phyloP scores from a whole-genome alignment of 1,284 basidiomycete genomes.

The Tilletia caries region DNA sequence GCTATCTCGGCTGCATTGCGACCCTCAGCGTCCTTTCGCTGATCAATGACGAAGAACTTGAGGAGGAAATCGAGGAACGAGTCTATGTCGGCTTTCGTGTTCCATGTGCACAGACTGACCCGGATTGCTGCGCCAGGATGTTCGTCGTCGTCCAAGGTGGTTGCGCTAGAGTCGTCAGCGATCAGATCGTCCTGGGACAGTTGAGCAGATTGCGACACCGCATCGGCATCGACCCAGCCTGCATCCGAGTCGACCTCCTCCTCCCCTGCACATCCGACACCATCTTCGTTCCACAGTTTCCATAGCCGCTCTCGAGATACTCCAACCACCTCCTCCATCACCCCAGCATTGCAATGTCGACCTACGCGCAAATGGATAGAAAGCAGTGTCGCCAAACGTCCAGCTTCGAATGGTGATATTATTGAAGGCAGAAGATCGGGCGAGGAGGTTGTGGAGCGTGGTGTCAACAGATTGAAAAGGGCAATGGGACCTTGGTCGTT shows the following conservation, averaged over 20 bases:
- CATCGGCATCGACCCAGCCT: neutral
- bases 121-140: conserved; percentile 22
- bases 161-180: neutral
- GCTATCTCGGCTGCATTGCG: conserved; percentile 8
- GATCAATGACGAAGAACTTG: conserved; percentile 17
- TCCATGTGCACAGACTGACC: conserved; percentile 33
- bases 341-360: conserved; percentile 40
- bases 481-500: conserved; percentile 33
- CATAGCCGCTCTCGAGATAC: conserved; percentile 21
- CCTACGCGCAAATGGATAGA: conserved; percentile 41
- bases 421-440: conserved; percentile 12
- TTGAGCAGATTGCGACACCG: neutral
- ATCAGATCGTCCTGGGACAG: neutral
- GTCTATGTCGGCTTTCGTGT: conserved; percentile 32
- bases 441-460: neutral
- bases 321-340: conserved; percentile 29
- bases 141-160: neutral
- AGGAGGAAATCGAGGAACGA: conserved; percentile 28
- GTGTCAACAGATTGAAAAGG: conserved; percentile 32
- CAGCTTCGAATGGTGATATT: conserved; percentile 34
- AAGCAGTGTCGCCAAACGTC: conserved; percentile 33
- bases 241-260: neutral
- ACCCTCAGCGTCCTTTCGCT: neutral
- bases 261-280: conserved; percentile 27
- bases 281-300: conserved; percentile 28